Evolutionary conservation across 2,329 filamentous ascomycete species (phyloP).

Genomic region (Colletotrichum tropicale): DNA sequence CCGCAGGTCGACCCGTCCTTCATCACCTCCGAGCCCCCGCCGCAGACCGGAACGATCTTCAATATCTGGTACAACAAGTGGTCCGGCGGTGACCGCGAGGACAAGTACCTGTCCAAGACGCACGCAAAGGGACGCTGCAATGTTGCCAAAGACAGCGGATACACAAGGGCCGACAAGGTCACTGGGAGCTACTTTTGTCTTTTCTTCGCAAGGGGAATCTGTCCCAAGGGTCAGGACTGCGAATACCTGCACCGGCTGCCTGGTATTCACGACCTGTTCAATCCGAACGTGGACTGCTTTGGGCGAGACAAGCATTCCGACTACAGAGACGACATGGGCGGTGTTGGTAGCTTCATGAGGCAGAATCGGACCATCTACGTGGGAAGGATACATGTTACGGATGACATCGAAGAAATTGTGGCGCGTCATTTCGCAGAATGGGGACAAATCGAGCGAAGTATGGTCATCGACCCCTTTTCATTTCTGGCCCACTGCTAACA

Average conservation of each 20-base stretch:
- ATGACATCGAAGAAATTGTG: slow-evolving; percentile 97
- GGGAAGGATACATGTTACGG: slow-evolving; percentile 90
- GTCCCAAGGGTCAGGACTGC: slow-evolving; percentile 87
- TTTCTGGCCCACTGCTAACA: not conserved
- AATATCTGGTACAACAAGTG: slow-evolving; percentile 99
- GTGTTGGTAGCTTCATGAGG: slow-evolving; percentile 90
- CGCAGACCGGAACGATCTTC: slow-evolving; percentile 93
- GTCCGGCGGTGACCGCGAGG: slow-evolving; percentile 93
- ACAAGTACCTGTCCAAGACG: slow-evolving; percentile 84
- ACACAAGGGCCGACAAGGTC: slow-evolving; percentile 78
- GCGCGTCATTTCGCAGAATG: slow-evolving; percentile 95
- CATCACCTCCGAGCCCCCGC: slow-evolving; percentile 82
- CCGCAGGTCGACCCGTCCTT: slow-evolving; percentile 88
- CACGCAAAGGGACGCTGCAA: slow-evolving; percentile 87
- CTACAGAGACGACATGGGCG: slow-evolving; percentile 97
- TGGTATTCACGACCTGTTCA: slow-evolving; percentile 85
- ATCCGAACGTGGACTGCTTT: slow-evolving; percentile 94
- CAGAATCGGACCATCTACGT: slow-evolving; percentile 95
- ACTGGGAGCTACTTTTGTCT: slow-evolving; percentile 90
- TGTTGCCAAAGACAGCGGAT: slow-evolving; percentile 77
- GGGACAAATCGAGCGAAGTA: slow-evolving; percentile 85
- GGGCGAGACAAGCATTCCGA: slow-evolving; percentile 91
- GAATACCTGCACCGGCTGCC: slow-evolving; percentile 92
- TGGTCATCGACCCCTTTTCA: slow-evolving; percentile 20
- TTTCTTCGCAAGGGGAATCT: slow-evolving; percentile 73